Evolutionary conservation across 148 eudicot genomes (phyloP).

Genomic region (Rhododendron kiyosumense): DNA sequence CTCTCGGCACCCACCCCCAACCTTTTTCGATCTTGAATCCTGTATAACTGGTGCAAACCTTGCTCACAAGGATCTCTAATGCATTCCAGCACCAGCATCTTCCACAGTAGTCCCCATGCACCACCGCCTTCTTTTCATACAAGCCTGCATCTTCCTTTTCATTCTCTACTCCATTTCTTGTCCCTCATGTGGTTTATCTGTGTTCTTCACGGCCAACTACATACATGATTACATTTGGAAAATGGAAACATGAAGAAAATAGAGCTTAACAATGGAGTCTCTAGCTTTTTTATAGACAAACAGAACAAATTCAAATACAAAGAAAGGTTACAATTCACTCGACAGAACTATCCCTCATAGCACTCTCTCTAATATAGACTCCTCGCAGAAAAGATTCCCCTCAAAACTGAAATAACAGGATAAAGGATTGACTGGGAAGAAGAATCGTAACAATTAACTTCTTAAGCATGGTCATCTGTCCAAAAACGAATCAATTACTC

Average conservation of each 20-base stretch:
- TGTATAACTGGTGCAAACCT: not conserved
- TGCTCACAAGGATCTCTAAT: not conserved
- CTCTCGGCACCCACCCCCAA: not conserved
- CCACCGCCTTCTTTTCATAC: not conserved
- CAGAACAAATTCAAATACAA: not conserved
- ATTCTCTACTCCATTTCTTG: not conserved
- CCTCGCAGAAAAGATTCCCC: not conserved
- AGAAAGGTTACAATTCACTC: not conserved
- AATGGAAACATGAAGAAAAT: not conserved
- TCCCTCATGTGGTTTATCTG: not conserved
- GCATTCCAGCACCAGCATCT: not conserved
- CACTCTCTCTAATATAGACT: not conserved
- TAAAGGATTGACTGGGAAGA: not conserved
- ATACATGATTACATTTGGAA: not conserved
- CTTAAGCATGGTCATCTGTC: not conserved
- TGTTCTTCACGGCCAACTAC: not conserved
- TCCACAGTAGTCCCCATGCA: not conserved
- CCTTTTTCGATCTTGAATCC: not conserved
- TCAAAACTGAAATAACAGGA: not conserved
- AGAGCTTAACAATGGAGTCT: not conserved
- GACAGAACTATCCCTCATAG: not conserved
- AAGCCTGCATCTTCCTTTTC: not conserved
- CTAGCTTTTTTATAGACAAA: not conserved
- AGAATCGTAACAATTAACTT: not conserved
- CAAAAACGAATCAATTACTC: not conserved